These are phyloP conservation scores for Ganoderma resinaceum DNA, from an alignment of 1,284 basidiomycete species.

Conservation along the genomic window DNA sequence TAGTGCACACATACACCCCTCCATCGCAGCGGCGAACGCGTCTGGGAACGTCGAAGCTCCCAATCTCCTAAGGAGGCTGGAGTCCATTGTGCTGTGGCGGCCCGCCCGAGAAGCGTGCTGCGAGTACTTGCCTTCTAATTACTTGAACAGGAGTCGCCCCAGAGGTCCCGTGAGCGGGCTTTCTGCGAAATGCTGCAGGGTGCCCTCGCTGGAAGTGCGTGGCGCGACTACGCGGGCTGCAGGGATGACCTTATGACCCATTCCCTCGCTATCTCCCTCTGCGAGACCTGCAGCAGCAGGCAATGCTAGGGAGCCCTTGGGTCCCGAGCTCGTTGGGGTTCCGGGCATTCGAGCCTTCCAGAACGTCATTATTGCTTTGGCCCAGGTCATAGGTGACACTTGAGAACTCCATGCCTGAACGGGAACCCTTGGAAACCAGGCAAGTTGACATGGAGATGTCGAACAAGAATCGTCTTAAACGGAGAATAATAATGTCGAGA, in stretches of 20 bases:
- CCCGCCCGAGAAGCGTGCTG: not conserved
- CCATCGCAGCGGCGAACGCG: not conserved
- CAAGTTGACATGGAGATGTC: not conserved
- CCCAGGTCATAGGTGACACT: not conserved
- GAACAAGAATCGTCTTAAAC: not conserved
- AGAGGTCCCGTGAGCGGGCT: not conserved
- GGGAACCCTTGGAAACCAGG: not conserved
- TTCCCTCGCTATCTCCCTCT: not conserved
- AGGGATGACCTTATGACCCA: not conserved
- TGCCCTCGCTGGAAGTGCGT: not conserved
- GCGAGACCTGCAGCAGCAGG: not conserved
- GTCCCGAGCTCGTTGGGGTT: too few relatives aligned
- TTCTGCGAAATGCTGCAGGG: slow-evolving; percentile 4
- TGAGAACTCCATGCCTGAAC: not conserved
- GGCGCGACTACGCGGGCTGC: not conserved
- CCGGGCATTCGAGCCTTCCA: not conserved
- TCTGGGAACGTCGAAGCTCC: not conserved
- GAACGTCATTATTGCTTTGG: not conserved
- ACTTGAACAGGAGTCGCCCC: not conserved
- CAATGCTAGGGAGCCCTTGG: too few relatives aligned
- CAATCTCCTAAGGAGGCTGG: too few relatives aligned
- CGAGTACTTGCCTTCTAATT: not conserved
- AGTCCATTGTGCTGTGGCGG: slow-evolving; percentile 1
- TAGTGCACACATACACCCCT: not conserved
- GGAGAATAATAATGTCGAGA: not conserved